Evolutionary conservation across 129 eudicot species (phyloP).

Genomic region (Kitagawia praeruptora): DNA sequence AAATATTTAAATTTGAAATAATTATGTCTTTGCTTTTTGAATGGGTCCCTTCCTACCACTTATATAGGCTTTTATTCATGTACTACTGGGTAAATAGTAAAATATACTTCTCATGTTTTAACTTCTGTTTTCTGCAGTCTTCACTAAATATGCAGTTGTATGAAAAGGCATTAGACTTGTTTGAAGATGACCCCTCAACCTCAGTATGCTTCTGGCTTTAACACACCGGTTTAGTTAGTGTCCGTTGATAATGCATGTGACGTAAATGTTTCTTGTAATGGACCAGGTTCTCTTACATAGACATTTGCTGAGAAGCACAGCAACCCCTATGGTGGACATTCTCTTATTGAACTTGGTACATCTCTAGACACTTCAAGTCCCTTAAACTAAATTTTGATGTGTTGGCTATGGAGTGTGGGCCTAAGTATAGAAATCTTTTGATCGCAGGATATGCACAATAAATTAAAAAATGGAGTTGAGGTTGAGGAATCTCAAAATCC

Average conservation of each 20-base stretch:
- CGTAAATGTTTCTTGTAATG: slow-evolving; percentile 9
- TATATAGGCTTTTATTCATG: not conserved
- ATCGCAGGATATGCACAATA: slow-evolving; percentile 61
- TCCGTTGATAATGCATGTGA: not conserved
- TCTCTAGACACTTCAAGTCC: slow-evolving; percentile 1
- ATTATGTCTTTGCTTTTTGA: not conserved
- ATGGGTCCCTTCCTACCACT: not conserved
- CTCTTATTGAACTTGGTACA: slow-evolving; percentile 69
- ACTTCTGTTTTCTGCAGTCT: slow-evolving; percentile 36
- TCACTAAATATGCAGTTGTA: slow-evolving; percentile 72
- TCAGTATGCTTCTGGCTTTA: slow-evolving; percentile 36
- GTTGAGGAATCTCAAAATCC: slow-evolving; percentile 56
- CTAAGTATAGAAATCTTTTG: slow-evolving; percentile 13
- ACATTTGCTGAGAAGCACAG: slow-evolving; percentile 76
- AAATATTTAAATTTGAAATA: not conserved
- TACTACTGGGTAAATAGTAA: slow-evolving; percentile 1
- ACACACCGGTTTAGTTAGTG: not conserved
- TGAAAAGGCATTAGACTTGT: slow-evolving; percentile 83
- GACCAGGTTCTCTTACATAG: slow-evolving; percentile 72
- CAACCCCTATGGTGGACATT: slow-evolving; percentile 61
- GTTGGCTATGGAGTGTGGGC: not conserved
- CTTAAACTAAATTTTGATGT: not conserved
- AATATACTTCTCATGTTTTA: slow-evolving; percentile 7
- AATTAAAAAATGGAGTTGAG: slow-evolving; percentile 66
- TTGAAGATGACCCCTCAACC: slow-evolving; percentile 83